phyloP scores from a whole-genome alignment of 2,329 filamentous ascomycete species.

The Metarhizium guizhouense region DNA sequence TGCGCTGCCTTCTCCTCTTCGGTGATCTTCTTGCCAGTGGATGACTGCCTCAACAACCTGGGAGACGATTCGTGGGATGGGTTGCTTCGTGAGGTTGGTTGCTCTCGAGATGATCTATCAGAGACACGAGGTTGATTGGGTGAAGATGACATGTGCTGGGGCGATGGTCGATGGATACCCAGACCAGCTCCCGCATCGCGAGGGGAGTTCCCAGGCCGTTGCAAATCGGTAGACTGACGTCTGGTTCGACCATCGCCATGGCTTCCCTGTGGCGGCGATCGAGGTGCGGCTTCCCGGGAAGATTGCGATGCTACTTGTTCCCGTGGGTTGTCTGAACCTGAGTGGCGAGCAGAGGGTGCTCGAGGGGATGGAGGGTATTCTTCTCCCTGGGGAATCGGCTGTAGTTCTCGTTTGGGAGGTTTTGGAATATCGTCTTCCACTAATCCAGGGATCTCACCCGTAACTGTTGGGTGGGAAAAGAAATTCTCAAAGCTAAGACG shows the following conservation, averaged over 20 bases:
- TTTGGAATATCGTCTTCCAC: constrained; percentile 64
- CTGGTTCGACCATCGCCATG: constrained; percentile 28
- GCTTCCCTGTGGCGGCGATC: constrained; percentile 35
- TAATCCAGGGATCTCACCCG: constrained; percentile 67
- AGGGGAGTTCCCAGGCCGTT: constrained; percentile 32
- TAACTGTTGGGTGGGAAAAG: constrained; percentile 67
- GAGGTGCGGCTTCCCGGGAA: constrained; percentile 32
- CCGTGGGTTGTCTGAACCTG: constrained; percentile 25
- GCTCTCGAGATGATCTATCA: constrained; percentile 15
- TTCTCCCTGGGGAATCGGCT: constrained; percentile 22
- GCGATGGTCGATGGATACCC: constrained; percentile 39
- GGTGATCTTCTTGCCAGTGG: constrained; percentile 26
- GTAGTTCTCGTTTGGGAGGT: constrained; percentile 26
- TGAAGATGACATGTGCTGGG: constrained; percentile 39
- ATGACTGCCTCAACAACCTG: constrained; percentile 12
- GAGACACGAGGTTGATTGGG: constrained; percentile 31
- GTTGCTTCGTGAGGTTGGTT: constrained; percentile 22
- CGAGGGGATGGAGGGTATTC: constrained; percentile 17
- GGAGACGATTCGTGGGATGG: constrained; percentile 12
- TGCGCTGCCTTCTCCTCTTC: constrained; percentile 69
- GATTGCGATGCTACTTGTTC: constrained; percentile 26
- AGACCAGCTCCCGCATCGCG: constrained; percentile 39
- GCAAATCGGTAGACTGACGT: constrained; percentile 17
- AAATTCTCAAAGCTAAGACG: constrained; percentile 80
- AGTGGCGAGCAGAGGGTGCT: constrained; percentile 22